phyloP scores from a whole-genome alignment of 192 early-diverging fungal genomes.

The Podila horticola region DNA sequence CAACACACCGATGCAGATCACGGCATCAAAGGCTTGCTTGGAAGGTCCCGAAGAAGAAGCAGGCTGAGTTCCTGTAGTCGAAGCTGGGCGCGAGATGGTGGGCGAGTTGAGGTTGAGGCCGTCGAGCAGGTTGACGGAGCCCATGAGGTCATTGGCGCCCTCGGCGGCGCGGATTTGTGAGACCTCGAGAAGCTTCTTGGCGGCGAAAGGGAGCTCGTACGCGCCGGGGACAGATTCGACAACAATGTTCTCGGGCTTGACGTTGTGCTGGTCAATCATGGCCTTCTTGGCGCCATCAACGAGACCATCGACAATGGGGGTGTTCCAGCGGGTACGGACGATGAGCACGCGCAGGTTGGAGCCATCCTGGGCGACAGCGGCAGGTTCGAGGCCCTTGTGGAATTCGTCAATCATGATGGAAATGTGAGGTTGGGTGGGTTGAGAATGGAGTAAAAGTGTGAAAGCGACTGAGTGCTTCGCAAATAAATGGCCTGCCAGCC shows the following conservation, averaged over 20 bases:
- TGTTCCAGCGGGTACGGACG: conserved; percentile 97
- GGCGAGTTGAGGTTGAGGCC: conserved; percentile 48
- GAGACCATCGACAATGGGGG: conserved; percentile 83
- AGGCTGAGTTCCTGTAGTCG: conserved; percentile 7
- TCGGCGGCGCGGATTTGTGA: conserved; percentile 68
- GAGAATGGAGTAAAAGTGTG: background rate
- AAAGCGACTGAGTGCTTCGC: background rate
- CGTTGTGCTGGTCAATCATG: conserved; percentile 72
- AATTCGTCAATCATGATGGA: conserved; percentile 63
- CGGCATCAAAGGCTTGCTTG: conserved; percentile 83
- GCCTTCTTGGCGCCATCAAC: conserved; percentile 76
- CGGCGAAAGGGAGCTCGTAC: conserved; percentile 95
- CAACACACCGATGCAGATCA: conserved; percentile 94
- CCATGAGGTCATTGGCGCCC: conserved; percentile 65
- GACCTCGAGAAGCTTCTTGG: conserved; percentile 77
- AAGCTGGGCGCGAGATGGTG: conserved; percentile 7
- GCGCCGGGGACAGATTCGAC: conserved; percentile 88
- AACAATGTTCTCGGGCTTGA: conserved; percentile 78
- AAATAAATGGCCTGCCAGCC: background rate
- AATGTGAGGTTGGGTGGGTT: background rate
- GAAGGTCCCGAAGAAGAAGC: conserved; percentile 9
- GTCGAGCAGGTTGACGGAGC: conserved; percentile 53
- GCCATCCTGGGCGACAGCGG: conserved; percentile 68
- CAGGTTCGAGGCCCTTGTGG: conserved; percentile 77
- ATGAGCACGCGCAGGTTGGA: conserved; percentile 75